A percentile compares a stretch with the other conserved stretches of the same genome.
Conservation (phyloP, 2,329 filamentous ascomycete genomes). For the Monosporascus sp. region DNA sequence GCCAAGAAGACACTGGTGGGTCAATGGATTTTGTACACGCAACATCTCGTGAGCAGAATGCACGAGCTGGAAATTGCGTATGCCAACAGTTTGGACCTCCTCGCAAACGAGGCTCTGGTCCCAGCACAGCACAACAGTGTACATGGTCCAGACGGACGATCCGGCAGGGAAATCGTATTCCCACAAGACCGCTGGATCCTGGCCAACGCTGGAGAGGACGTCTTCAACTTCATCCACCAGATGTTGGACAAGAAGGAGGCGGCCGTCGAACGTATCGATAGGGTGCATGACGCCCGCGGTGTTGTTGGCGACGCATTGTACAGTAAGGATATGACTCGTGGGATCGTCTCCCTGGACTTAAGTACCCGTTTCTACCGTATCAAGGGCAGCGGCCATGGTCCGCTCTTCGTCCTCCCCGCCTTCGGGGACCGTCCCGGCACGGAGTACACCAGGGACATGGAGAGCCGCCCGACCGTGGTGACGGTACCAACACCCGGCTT, state of each 20-base stretch:
- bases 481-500: constrained; percentile 18
- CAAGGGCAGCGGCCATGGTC: constrained; percentile 35
- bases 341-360: constrained; percentile 44
- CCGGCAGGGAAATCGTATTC: constrained; percentile 47
- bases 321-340: constrained; percentile 30
- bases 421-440: constrained; percentile 40
- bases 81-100: constrained; percentile 43
- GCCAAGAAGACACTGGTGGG: constrained; percentile 50
- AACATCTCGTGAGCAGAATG: constrained; percentile 47
- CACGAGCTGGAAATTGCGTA: constrained; percentile 53
- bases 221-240: constrained; percentile 40
- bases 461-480: constrained; percentile 35
- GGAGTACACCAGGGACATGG: constrained; percentile 38
- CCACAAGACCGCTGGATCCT: constrained; percentile 53
- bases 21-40: constrained; percentile 50
- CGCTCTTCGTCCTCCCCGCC: constrained; percentile 50
- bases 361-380: constrained; percentile 48
- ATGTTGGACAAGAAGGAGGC: constrained; percentile 42
- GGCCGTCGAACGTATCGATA: constrained; percentile 28
- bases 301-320: constrained; percentile 36
- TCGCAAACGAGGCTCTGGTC: constrained; percentile 44
- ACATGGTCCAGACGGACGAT: constrained; percentile 45
- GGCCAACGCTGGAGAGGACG: constrained; percentile 47
- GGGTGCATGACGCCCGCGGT: constrained; percentile 30
- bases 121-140: constrained; percentile 47